Base-by-base conservation (phyloP, 1,284 basidiomycete species). In the Porogramme epimiltina region DNA sequence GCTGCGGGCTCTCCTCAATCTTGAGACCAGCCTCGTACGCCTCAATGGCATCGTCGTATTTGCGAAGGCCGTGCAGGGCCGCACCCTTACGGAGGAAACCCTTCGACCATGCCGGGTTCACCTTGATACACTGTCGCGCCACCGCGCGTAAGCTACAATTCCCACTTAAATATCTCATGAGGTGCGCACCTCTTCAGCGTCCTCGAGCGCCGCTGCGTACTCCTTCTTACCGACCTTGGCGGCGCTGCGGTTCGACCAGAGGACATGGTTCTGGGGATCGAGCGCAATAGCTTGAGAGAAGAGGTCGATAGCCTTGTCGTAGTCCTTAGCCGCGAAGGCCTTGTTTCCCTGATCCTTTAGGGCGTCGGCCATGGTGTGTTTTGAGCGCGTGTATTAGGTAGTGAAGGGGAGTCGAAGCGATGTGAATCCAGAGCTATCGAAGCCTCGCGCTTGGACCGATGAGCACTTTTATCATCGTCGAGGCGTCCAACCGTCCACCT, bases 291-390 rank as follows among this genome's bases (percentile, higher is more conserved):
- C 95, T 62, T 95, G 82, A 4, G 88, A 83, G 77, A 97, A 98
- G 45, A 90, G 72, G 62, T 87, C 80, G 74, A 95, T 93, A 10
- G 95, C 95, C 56, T 82, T 85, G 72, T 92, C 86, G 73, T 91
- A 98, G 67, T 97, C 85, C 72, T 96, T 98, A 49, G 93, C 91
- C 31, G 90, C 80, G 75, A 98, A 98, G 36, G 93, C 93, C 71
- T 95, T 95, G 82, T 98, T 98, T 67, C 95, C 95, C 69, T 88
- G 84, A 65, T 94, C 91, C 79, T 98, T 97, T 66, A 95, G 80
- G 58, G 84, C 73, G 69, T 76, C 66, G 41, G 65, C 67, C 65
- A 67, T 67, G 49, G 40, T 18, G 47, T 40, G 23, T 53, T 38
- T 25, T 18, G 41, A 40, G 48, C 20, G 28, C 28, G 49, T 40